A percentile compares a stretch with the other conserved stretches of the same genome.
Evolutionary conservation across 1,284 basidiomycete species (phyloP).

Genomic region (Fomitopsis schrenkii): DNA sequence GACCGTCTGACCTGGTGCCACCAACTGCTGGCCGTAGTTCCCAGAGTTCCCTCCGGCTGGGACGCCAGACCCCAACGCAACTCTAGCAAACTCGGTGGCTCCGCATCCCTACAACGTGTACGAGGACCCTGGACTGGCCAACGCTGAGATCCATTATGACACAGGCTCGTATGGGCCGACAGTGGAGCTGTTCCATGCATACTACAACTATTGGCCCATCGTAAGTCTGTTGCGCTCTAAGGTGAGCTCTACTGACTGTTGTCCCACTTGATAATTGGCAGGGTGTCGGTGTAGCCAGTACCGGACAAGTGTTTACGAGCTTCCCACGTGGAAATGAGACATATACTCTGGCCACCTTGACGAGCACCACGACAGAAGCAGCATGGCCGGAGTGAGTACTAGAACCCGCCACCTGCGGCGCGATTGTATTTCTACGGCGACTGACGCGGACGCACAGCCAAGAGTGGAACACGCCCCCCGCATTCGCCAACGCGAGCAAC

Average conservation of each 20-base stretch:
- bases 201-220: constrained; percentile 18
- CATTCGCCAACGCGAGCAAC: constrained; percentile 15
- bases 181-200: constrained; percentile 18
- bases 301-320: constrained; percentile 16
- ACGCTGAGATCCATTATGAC: constrained; percentile 14
- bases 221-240: constrained; percentile 6
- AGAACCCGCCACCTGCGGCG: not conserved
- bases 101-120: constrained; percentile 6
- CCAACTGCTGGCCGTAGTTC: constrained; percentile 4
- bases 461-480: constrained; percentile 18
- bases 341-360: constrained; percentile 17
- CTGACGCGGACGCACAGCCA: constrained; percentile 5
- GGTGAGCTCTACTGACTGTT: too few relatives aligned
- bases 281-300: constrained; percentile 18
- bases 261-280: not conserved
- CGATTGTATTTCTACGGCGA: not conserved
- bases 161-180: constrained; percentile 16
- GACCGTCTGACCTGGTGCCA: not conserved
- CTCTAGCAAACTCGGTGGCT: constrained; percentile 11
- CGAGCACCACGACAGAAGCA: constrained; percentile 16
- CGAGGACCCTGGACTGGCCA: constrained; percentile 9
- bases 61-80: constrained; percentile 18
- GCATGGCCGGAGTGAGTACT: constrained; percentile 16
- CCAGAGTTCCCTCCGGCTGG: constrained; percentile 18
- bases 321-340: constrained; percentile 20